Evolutionary conservation across 2,329 filamentous ascomycete species (phyloP).

Genomic region (Stachybotrys chlorohalonatus): DNA sequence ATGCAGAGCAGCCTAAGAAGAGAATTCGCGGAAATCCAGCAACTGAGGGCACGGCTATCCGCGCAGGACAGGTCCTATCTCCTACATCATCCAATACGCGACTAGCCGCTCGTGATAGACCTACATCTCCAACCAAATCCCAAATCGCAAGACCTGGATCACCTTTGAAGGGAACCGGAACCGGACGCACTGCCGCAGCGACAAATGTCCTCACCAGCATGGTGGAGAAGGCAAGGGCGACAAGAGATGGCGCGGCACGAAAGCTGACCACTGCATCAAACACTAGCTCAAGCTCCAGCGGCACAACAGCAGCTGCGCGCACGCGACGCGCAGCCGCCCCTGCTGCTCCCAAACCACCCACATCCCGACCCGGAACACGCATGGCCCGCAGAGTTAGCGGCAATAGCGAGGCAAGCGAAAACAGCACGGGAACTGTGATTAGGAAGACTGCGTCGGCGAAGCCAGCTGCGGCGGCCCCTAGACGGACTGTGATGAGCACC

Average conservation of each 20-base stretch:
- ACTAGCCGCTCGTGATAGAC: constrained; percentile 39
- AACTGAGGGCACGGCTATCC: constrained; percentile 26
- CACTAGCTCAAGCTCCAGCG: constrained; percentile 29
- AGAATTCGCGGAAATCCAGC: constrained; percentile 36
- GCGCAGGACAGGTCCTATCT: constrained; percentile 59
- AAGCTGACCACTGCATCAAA: constrained; percentile 37
- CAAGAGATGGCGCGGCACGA: constrained; percentile 36
- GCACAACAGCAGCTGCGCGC: constrained; percentile 22
- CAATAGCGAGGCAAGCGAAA: constrained; percentile 54
- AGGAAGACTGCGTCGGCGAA: constrained; percentile 38
- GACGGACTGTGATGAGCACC: constrained; percentile 45
- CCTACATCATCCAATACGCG: constrained; percentile 77
- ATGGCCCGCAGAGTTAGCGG: constrained; percentile 46
- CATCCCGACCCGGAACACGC: constrained; percentile 32
- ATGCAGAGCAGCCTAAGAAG: constrained; percentile 63
- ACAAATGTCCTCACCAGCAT: constrained; percentile 43
- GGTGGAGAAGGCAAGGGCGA: constrained; percentile 52
- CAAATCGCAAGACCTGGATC: constrained; percentile 50
- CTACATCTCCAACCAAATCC: constrained; percentile 46
- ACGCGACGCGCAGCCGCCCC: constrained; percentile 26
- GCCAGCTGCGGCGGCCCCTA: constrained; percentile 26
- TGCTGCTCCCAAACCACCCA: constrained; percentile 24
- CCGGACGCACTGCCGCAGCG: constrained; percentile 28
- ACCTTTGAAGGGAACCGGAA: constrained; percentile 45
- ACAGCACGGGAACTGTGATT: constrained; percentile 56